Conservation (phyloP, 257 asterid genomes). For the Eustoma russellianum region DNA sequence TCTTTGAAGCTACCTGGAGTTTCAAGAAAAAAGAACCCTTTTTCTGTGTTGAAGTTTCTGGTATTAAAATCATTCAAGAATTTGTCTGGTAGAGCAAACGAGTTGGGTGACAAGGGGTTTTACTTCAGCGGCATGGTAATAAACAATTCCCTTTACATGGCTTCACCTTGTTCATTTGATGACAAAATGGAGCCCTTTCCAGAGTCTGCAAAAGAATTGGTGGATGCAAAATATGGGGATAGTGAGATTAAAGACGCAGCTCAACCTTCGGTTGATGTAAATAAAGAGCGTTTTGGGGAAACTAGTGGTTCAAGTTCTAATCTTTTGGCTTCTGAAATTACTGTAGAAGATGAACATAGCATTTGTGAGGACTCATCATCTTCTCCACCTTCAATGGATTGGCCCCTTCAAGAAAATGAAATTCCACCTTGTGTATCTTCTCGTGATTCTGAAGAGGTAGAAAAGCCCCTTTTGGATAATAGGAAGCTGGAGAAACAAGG, state of each 20-base stretch:
- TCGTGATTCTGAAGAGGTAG: constrained; percentile 23
- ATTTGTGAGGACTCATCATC: constrained; percentile 45
- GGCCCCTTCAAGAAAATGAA: constrained; percentile 28
- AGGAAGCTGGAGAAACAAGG: constrained; percentile 45
- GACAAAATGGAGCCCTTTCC: constrained; percentile 28
- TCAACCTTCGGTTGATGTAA: constrained; percentile 13
- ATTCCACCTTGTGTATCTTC: constrained; percentile 16
- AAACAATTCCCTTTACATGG: constrained; percentile 41
- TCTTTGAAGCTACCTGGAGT: constrained; percentile 11
- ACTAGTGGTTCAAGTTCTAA: constrained; percentile 40
- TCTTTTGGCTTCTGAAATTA: constrained; percentile 43
- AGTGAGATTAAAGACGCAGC: constrained; percentile 11
- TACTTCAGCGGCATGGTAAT: constrained; percentile 43
- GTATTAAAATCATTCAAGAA: constrained; percentile 40
- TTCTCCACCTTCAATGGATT: constrained; percentile 35
- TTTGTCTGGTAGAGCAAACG: constrained; percentile 25
- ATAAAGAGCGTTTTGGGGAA: constrained; percentile 25
- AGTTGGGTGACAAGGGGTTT: constrained; percentile 28
- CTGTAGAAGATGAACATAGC: constrained; percentile 33
- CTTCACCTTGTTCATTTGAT: constrained; percentile 32
- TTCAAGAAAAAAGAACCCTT: constrained; percentile 24
- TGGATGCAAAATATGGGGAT: constrained; percentile 5
- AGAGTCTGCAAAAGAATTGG: constrained; percentile 13
- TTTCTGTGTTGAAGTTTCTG: constrained; percentile 34
- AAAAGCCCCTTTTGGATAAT: constrained; percentile 24